Evolutionary conservation across 306 rosid genomes (phyloP).

Genomic region (Urtica urens): DNA sequence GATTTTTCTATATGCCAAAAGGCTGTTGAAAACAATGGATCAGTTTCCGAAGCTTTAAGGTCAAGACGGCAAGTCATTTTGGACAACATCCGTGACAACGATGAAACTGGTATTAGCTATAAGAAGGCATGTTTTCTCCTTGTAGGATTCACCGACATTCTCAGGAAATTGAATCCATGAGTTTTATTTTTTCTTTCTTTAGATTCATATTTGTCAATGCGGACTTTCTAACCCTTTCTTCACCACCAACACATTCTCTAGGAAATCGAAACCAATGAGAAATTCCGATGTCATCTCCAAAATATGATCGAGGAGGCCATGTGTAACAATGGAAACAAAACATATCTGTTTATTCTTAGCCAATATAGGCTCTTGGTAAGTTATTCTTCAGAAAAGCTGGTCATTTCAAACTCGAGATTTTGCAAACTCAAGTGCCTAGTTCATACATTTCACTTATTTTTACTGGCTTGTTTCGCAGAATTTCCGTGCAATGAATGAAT

Average conservation of each 20-base stretch:
- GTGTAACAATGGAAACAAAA: constrained; percentile 40
- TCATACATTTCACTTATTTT: too few relatives aligned
- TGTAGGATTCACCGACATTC: too few relatives aligned
- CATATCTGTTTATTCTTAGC: constrained; percentile 48
- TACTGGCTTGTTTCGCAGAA: too few relatives aligned
- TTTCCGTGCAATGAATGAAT: too few relatives aligned
- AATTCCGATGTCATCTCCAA: constrained; percentile 42
- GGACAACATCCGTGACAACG: constrained; percentile 53
- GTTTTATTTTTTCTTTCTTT: too few relatives aligned
- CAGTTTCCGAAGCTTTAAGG: constrained; percentile 33
- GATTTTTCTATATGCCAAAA: constrained; percentile 14
- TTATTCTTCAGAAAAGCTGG: background rate
- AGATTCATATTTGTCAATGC: background rate
- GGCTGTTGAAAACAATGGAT: constrained; percentile 37
- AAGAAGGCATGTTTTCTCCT: constrained; percentile 21
- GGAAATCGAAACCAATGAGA: constrained; percentile 58
- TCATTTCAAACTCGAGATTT: background rate
- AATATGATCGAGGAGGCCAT: constrained; percentile 52
- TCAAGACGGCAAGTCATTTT: constrained; percentile 42
- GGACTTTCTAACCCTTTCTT: constrained; percentile 3
- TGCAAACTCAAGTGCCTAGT: background rate
- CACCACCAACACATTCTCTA: constrained; percentile 12
- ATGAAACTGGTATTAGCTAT: constrained; percentile 49
- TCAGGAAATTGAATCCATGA: too few relatives aligned
- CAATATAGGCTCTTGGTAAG: constrained; percentile 58